Percentiles rank a stretch among this genome's conserved stretches.
These are phyloP conservation scores for Ogataea nonfermentans DNA, from an alignment of 805 yeast species.

Conservation along the genomic window DNA sequence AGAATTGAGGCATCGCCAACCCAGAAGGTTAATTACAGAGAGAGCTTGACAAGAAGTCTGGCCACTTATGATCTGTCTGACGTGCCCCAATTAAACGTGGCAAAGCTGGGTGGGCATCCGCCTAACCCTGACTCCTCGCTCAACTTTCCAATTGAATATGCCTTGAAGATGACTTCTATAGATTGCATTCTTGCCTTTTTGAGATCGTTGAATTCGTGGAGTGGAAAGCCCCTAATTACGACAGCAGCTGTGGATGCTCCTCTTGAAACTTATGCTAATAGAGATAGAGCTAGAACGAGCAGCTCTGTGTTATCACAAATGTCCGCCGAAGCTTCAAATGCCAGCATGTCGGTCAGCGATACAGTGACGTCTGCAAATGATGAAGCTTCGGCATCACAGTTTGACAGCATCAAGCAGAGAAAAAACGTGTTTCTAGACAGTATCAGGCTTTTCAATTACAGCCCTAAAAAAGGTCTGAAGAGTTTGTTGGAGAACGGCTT, in stretches of 20 bases:
- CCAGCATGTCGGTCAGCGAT: conserved; percentile 17
- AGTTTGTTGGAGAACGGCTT: conserved; percentile 62
- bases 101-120: conserved; percentile 52
- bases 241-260: conserved; percentile 3
- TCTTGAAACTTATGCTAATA: conserved; percentile 6
- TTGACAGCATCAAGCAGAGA: conserved; percentile 78
- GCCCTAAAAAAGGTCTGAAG: conserved; percentile 77
- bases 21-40: conserved; percentile 60
- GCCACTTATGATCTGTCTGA: conserved; percentile 72
- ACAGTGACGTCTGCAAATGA: conserved; percentile 13
- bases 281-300: conserved; percentile 18
- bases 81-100: conserved; percentile 73
- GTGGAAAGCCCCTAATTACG: conserved; percentile 50
- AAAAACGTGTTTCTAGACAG: conserved; percentile 82
- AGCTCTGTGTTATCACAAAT: conserved; percentile 28
- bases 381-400: conserved; percentile 52
- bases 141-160: conserved; percentile 74
- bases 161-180: conserved; percentile 77
- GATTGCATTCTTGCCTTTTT: conserved; percentile 79
- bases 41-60: conserved; percentile 50
- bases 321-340: conserved; percentile 25
- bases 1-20: conserved; percentile 69
- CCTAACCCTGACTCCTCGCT: conserved; percentile 55
- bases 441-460: conserved; percentile 73
- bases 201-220: conserved; percentile 82